phyloP scores from a whole-genome alignment of 2,329 filamentous ascomycete genomes.

The Cercospora berteroae region DNA sequence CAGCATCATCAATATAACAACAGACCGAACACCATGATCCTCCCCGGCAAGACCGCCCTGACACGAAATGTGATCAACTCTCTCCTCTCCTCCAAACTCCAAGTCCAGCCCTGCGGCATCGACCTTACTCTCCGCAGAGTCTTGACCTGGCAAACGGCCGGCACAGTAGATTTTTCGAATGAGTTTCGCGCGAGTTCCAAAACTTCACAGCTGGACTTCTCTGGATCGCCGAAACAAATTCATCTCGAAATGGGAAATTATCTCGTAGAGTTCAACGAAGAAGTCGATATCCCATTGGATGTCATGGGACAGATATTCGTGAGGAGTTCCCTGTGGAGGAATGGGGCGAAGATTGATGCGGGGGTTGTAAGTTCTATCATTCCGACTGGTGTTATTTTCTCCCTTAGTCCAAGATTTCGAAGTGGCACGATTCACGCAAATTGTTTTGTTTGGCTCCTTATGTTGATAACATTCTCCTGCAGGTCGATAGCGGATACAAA shows the following conservation, averaged over 20 bases:
- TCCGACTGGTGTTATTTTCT: neutral
- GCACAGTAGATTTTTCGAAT: slow-evolving; percentile 21
- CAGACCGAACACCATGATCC: slow-evolving; percentile 14
- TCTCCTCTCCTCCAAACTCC: slow-evolving; percentile 10
- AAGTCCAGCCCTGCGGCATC: slow-evolving; percentile 25
- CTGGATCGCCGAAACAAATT: neutral
- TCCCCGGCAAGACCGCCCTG: slow-evolving; percentile 16
- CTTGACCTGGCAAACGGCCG: slow-evolving; percentile 17
- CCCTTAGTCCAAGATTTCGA: neutral
- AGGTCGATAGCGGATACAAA: slow-evolving; percentile 45
- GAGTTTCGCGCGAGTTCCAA: slow-evolving; percentile 7
- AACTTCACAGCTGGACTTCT: slow-evolving; percentile 8
- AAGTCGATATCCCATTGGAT: slow-evolving; percentile 40
- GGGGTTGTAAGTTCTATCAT: slow-evolving; percentile 33
- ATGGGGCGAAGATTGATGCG: slow-evolving; percentile 40
- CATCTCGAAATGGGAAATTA: slow-evolving; percentile 36
- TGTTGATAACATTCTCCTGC: neutral
- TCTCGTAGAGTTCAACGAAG: slow-evolving; percentile 45
- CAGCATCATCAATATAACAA: neutral
- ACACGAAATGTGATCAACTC: slow-evolving; percentile 14
- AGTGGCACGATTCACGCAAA: no score
- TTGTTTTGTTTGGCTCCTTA: neutral
- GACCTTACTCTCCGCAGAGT: slow-evolving; percentile 22
- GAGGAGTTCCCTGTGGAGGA: slow-evolving; percentile 44
- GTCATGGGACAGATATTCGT: slow-evolving; percentile 43